Base-by-base conservation (phyloP, 2,329 filamentous ascomycete species). In the Aspergillus sp. region DNA sequence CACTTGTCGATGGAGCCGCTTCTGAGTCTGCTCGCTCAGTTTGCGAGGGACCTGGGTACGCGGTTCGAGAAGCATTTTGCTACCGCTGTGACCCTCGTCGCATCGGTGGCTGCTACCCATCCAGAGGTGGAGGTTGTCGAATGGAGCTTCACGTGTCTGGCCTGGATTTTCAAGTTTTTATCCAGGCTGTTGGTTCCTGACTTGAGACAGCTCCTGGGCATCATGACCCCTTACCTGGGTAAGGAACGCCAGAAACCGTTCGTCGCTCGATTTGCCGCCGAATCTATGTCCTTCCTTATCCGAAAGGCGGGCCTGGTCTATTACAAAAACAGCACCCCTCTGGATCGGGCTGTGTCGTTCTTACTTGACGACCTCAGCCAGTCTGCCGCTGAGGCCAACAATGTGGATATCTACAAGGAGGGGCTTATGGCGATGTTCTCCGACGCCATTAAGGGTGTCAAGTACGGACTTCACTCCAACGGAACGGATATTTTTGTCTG, bases 121-220 rank as follows among this genome's bases (percentile, higher is more conserved):
- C 81, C 88, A 51, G 87, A 89, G 65, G 86, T 89, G 22, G 89
- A 92, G 57, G 91, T 95, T n/a, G 89, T 97, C 47, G 94, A 99
- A 74, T 97, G 93, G 92, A 93, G 90, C 47, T 99, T 99, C 73
- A 90, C 87, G 11, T 92, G 90, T 61, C 79, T 99, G 51, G 91
- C 94, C 43, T 99, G 95, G 79, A 79, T 97, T 38, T 96, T 99
- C 82, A 99, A 99, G 69, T 97, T 97, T 66, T 82, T 99, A 4
- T 95, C 91, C 2, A 86, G 90, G 58, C 81, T 97, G 0, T 74
- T 99, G 19, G 88, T 94, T 0, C 87, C 90, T 3, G 89, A 99
- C 66, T 74, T 99, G 57, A 81, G 89, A 56, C 90, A 93, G 44
- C 86, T 95, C 2, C 92, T 90, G 67, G 83, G 90, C 65, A 83